Evolutionary conservation across 2,329 filamentous ascomycete species (phyloP).

Genomic region (Didymella arachidicola): DNA sequence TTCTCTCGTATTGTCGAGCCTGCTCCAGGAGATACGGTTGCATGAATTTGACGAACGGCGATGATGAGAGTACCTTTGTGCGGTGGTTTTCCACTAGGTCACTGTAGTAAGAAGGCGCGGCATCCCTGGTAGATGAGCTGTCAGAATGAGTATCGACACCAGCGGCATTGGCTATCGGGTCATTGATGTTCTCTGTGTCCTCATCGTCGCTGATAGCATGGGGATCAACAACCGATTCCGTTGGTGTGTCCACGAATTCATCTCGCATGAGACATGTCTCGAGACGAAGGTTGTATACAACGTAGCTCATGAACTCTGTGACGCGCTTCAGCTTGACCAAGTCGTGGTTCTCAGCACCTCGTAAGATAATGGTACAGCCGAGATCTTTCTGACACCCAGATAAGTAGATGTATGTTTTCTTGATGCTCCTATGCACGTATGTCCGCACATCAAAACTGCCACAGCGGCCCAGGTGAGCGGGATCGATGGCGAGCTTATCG

Average conservation of each 20-base stretch:
- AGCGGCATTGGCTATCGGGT: constrained; percentile 11
- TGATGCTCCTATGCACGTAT: constrained; percentile 82
- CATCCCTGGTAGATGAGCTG: constrained; percentile 69
- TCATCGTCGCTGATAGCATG: constrained; percentile 25
- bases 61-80: constrained; percentile 91
- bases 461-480: constrained; percentile 79
- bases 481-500: constrained; percentile 84
- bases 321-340: constrained; percentile 87
- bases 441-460: constrained; percentile 95
- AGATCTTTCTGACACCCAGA: constrained; percentile 89
- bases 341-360: constrained; percentile 76
- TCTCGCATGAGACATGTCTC: constrained; percentile 95
- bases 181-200: constrained; percentile 10
- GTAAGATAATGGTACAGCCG: constrained; percentile 91
- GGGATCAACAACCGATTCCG: constrained; percentile 58
- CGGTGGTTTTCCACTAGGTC: constrained; percentile 94
- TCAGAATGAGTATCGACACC: constrained; percentile 48
- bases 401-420: constrained; percentile 95
- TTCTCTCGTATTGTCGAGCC: constrained; percentile 87
- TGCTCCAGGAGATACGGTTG: constrained; percentile 93
- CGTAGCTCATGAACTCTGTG: constrained; percentile 98
- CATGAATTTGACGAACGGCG: constrained; percentile 94
- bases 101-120: constrained; percentile 91
- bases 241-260: constrained; percentile 85
- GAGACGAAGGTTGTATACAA: constrained; percentile 95